phyloP scores from a whole-genome alignment of 1,284 basidiomycete genomes.

The Farysia itapuensis region DNA sequence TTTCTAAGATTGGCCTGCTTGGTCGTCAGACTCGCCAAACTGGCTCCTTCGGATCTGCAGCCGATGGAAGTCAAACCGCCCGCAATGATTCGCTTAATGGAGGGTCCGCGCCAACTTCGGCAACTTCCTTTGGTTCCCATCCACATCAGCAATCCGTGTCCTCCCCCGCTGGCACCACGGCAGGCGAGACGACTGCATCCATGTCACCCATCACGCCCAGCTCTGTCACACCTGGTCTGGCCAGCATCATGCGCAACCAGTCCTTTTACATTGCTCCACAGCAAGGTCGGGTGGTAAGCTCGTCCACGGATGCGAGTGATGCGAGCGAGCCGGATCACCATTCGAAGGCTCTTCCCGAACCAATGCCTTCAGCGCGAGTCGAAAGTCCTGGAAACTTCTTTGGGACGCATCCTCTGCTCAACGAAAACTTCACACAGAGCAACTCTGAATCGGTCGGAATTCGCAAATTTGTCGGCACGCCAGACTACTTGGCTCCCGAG shows the following conservation, averaged over 20 bases:
- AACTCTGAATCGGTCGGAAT: conserved; percentile 35
- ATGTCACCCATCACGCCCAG: conserved; percentile 39
- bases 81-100: conserved; percentile 21
- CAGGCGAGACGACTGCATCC: conserved; percentile 37
- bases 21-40: conserved; percentile 72
- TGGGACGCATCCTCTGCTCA: conserved; percentile 36
- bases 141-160: conserved; percentile 13
- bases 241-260: conserved; percentile 38
- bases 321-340: conserved; percentile 43
- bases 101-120: conserved; percentile 32
- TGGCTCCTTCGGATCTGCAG: background rate
- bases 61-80: background rate
- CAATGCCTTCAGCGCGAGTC: conserved; percentile 34
- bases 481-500: conserved; percentile 94
- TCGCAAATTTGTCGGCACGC: conserved; percentile 79
- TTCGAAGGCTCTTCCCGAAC: conserved; percentile 19
- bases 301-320: conserved; percentile 49
- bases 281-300: conserved; percentile 37
- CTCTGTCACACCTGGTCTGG: conserved; percentile 35
- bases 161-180: conserved; percentile 29
- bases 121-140: conserved; percentile 26
- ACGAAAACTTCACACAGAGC: conserved; percentile 59
- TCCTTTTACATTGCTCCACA: conserved; percentile 40
- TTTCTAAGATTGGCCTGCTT: conserved; percentile 93
- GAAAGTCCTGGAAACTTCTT: conserved; percentile 48